Base-by-base conservation (phyloP, 2,329 filamentous ascomycete species). In the Hymenoscyphus scutula region DNA sequence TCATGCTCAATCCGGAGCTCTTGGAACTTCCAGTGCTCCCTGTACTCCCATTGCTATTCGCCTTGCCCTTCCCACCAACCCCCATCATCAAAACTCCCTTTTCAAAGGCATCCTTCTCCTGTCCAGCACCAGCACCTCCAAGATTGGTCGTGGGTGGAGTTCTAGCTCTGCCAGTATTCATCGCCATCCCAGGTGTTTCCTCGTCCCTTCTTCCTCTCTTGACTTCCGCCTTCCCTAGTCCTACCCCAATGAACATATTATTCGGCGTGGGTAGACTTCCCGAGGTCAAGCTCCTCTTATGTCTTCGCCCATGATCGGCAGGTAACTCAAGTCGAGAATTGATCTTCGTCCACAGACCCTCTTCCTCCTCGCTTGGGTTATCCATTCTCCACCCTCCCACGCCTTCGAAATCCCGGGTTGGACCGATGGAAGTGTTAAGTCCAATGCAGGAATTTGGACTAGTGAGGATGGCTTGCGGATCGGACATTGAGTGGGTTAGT, bases 341-440 rank as follows among this genome's bases (percentile, higher is more conserved):
- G 65, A 84, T 82, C 53, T 78, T 79, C 19, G 78, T 79, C 82
- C 82, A 84, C 34, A 77, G 68, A 4, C 68, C n/a, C n/a, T n/a
- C 73, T 37, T 77, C 76, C 15, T 71, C 69, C 45, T 80, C 70
- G 15, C 60, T 69, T 69, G 61, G 72, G 67, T 75, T 73, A 69
- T 68, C 76, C 1, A 84, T 66, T 56, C 83, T 76, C 83, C 84
- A 87, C 2, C 84, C 84, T 19, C 84, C 84, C 1, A 87, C 73
- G 7, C 84, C 84, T 67, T 87, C 84, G 66, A 81, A 87, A 69
- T 87, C 84, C 32, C 84, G 76, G 59, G 82, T 79, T 3, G 82
- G 74, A 0, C 82, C 82, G 37, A 82, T 73, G 64, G 78, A 81
- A 7, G 81, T 78, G 15, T 78, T 74, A 17, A 84, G 69, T 5